Evolutionary conservation across 805 yeast genomes (phyloP), one percentile per base, ranked within the genome.

Genomic region (Scheffersomyces stipitis): DNA sequence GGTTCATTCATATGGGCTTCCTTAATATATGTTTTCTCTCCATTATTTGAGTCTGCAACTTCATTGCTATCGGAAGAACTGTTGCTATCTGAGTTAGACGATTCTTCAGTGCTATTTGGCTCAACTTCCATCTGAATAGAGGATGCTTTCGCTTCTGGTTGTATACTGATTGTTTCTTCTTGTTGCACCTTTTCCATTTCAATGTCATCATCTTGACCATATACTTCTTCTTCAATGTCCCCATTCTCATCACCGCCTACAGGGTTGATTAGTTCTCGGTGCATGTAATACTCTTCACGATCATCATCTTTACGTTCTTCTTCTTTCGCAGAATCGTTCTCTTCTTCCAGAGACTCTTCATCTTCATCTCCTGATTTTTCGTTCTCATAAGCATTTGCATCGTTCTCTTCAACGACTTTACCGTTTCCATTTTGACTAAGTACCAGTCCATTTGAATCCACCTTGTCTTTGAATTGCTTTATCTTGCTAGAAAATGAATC

Each of bases 401-500:
- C 23, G 20, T 13, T 6, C 33, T 17, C 17, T 13, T 28, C n/a
- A n/a, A n/a, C 12, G 10, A 8, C 26, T 22, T 22, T 22, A 22
- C 10, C 12, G 26, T 7, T 12, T 22, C 12, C 26, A 8, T 22
- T 22, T 22, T 12, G 12, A 12, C 26, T 22, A 12, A 12, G 26
- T 7, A 7, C 26, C 12, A 7, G 7, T 22, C 12, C 7, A 12
- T 12, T 22, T 7, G 26, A 12, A 12, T 12, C 26, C 24, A 20
- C 7, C 9, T 20, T 20, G 7, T 10, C 24, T 20, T 20, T 20
- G 9, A 20, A 20, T 7, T 7, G 24, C 10, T 32, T 32, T 5
- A 32, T 32, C 15, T 28, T 22, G 9, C 30, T 28, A n/a, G 18
- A 13, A 32, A 46, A 38, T 2, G 47, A 37, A 28, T 37, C 39